Conservation (phyloP, 768 basidiomycete species). For the Suillus paluster region DNA sequence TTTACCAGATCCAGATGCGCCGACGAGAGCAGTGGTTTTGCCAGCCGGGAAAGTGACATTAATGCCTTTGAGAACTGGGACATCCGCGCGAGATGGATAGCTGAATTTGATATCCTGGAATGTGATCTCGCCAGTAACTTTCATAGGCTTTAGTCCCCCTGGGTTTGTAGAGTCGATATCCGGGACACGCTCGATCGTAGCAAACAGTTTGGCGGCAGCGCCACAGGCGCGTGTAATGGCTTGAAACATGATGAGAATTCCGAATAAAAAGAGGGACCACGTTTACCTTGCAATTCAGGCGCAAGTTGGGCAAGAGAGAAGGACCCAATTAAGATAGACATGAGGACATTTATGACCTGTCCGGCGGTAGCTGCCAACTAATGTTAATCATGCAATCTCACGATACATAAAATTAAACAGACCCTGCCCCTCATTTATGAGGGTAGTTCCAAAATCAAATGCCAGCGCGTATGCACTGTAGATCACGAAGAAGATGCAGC, state of each 20-base stretch:
- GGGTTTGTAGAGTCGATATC: conserved; percentile 52
- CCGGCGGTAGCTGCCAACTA: conserved; percentile 41
- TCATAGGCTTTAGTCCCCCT: conserved; percentile 48
- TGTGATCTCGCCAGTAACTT: conserved; percentile 49
- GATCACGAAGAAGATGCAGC: conserved; percentile 54
- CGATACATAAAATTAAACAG: conserved; percentile 7
- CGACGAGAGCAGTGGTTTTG: conserved; percentile 45
- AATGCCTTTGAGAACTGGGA: conserved; percentile 54
- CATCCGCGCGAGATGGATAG: conserved; percentile 52
- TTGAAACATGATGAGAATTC: conserved; percentile 11
- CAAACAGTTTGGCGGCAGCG: conserved; percentile 60
- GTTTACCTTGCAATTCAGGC: conserved; percentile 50
- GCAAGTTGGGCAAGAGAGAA: conserved; percentile 58
- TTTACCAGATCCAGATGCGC: conserved; percentile 44
- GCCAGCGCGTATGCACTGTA: conserved; percentile 43
- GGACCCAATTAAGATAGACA: conserved; percentile 56
- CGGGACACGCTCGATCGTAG: conserved; percentile 59
- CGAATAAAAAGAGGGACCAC: not conserved
- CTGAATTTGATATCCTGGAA: conserved; percentile 55
- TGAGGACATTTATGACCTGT: conserved; percentile 56
- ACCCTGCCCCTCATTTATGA: conserved; percentile 42
- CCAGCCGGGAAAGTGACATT: conserved; percentile 46
- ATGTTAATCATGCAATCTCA: not conserved
- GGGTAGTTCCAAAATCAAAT: conserved; percentile 56
- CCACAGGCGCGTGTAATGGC: conserved; percentile 52